Evolutionary conservation across 208 protist genomes (phyloP).

Genomic region (Leishmania tropica): DNA sequence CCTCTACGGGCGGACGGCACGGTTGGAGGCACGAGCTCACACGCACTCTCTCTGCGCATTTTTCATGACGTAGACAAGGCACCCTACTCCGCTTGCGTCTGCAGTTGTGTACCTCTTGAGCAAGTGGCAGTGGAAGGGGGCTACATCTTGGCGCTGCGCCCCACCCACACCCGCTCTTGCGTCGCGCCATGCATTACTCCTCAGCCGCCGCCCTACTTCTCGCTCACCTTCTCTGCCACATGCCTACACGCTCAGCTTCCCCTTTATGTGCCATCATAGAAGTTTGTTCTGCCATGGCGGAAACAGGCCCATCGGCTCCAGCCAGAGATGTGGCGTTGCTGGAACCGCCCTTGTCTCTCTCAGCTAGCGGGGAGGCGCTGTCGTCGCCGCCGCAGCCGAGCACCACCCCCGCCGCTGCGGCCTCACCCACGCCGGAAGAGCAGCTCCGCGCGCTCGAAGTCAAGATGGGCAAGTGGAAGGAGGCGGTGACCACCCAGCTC

Average conservation of each 20-base stretch:
- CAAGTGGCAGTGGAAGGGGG: not conserved
- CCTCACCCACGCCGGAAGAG: constrained; percentile 30
- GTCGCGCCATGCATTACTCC: not conserved
- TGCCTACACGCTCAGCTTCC: not conserved
- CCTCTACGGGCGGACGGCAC: not conserved
- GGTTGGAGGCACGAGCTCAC: not conserved
- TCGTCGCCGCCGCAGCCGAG: not conserved
- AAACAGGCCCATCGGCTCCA: not conserved
- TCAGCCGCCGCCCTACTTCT: not conserved
- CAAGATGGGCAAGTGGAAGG: constrained; percentile 67
- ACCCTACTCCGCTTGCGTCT: not conserved
- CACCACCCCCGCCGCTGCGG: not conserved
- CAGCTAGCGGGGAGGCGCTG: not conserved
- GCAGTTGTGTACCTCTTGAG: not conserved
- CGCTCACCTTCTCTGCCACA: too few species aligned
- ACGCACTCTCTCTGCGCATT: not conserved
- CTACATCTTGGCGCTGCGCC: not conserved
- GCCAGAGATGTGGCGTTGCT: not conserved
- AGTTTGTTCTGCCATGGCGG: not conserved
- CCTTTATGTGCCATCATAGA: not conserved
- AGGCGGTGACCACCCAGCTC: constrained; percentile 59
- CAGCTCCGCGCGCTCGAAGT: constrained; percentile 45
- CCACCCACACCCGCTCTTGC: not conserved
- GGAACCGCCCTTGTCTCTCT: not conserved
- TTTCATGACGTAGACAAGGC: not conserved